Evolutionary conservation across 2,329 filamentous ascomycete species (phyloP).

Genomic region (Podosphaera fusca): DNA sequence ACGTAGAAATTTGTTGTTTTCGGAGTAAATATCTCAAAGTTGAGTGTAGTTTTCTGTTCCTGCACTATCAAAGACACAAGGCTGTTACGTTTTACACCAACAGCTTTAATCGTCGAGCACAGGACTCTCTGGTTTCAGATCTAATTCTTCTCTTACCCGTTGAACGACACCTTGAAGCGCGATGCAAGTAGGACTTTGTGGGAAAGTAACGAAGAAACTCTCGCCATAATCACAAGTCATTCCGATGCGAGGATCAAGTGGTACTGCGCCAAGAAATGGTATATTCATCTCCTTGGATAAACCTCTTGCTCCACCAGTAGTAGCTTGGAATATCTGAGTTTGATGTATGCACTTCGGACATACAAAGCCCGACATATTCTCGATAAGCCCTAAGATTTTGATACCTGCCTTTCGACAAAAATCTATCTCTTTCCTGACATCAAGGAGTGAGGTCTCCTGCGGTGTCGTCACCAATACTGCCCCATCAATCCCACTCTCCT

Average conservation of each 20-base stretch:
- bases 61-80: not conserved
- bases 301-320: conserved; percentile 63
- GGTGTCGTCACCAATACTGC: conserved; percentile 86
- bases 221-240: conserved; percentile 96
- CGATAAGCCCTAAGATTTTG: conserved; percentile 64
- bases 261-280: conserved; percentile 72
- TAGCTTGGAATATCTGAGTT: conserved; percentile 72
- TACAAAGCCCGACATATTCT: conserved; percentile 96
- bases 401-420: conserved; percentile 94
- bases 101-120: not conserved
- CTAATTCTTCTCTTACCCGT: conserved; percentile 41
- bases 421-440: conserved; percentile 92
- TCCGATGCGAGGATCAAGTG: conserved; percentile 77
- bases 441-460: conserved; percentile 76
- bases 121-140: conserved; percentile 10
- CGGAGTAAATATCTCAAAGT: too few relatives aligned
- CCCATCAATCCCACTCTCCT: conserved; percentile 78
- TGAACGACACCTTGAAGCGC: conserved; percentile 65
- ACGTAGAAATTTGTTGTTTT: too few relatives aligned
- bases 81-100: not conserved
- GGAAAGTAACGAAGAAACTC: conserved; percentile 86
- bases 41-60: not conserved
- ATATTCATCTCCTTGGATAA: conserved; percentile 72
- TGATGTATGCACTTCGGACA: conserved; percentile 73
- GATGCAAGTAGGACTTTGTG: conserved; percentile 72